Conservation (phyloP, 371 early-diverging fungal genomes). For the Mucor irregularis region DNA sequence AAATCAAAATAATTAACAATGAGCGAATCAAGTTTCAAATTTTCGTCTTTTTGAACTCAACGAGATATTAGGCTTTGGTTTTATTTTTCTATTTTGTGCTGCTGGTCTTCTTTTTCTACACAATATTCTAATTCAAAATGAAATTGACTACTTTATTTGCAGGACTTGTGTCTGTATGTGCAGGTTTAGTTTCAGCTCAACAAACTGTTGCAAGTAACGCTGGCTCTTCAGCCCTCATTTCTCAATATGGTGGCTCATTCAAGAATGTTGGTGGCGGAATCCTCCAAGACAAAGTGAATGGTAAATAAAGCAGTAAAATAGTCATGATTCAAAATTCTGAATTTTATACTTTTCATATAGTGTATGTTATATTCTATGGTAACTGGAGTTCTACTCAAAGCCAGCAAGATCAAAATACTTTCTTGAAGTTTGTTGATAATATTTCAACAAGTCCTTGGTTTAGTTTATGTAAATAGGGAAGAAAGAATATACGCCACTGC, state of each 20-base stretch:
- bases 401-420: slow-evolving; percentile 36
- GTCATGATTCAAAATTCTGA: background rate
- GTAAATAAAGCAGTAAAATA: slow-evolving; percentile 14
- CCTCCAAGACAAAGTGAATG: slow-evolving; percentile 45
- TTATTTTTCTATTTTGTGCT: slow-evolving; percentile 3
- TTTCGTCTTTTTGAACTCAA: background rate
- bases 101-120: background rate
- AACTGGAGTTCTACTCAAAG: slow-evolving; percentile 40
- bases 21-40: slow-evolving; percentile 6
- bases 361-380: slow-evolving; percentile 56
- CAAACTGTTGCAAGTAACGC: slow-evolving; percentile 14
- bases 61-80: background rate
- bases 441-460: slow-evolving; percentile 51
- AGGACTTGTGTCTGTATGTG: slow-evolving; percentile 2
- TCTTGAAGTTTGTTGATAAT: slow-evolving; percentile 48
- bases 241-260: slow-evolving; percentile 34
- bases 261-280: slow-evolving; percentile 43
- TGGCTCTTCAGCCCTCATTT: slow-evolving; percentile 17
- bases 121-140: too few species aligned
- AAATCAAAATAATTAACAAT: slow-evolving; percentile 3
- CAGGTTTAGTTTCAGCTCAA: slow-evolving; percentile 11
- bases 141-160: slow-evolving; percentile 7
- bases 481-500: background rate
- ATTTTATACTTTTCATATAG: slow-evolving; percentile 11
- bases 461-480: slow-evolving; percentile 32